Evolutionary conservation across 768 basidiomycete species (phyloP).

Genomic region (Tulasnella calospora): DNA sequence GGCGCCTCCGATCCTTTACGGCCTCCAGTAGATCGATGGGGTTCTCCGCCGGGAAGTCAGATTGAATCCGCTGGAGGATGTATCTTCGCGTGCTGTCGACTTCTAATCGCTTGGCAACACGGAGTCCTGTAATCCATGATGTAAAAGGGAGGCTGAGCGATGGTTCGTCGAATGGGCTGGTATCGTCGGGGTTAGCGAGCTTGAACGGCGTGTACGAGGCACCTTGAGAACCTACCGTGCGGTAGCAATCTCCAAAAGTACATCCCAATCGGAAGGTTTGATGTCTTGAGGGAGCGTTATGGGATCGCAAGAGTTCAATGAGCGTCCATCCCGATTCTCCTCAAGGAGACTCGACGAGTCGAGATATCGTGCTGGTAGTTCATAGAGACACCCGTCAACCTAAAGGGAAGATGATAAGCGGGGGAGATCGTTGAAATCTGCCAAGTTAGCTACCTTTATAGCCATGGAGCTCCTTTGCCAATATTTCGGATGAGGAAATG

Average conservation of each 20-base stretch:
- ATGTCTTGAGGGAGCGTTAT: not conserved
- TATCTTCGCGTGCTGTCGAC: not conserved
- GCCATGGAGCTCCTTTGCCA: not conserved
- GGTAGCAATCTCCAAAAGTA: not conserved
- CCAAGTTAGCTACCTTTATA: not conserved
- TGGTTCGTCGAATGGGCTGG: not conserved
- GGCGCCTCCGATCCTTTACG: not conserved
- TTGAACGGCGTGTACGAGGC: no score
- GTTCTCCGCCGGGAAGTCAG: not conserved
- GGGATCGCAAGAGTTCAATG: not conserved
- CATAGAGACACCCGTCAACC: not conserved
- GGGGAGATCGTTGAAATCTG: not conserved
- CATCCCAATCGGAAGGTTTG: not conserved
- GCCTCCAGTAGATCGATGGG: not conserved
- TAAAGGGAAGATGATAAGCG: not conserved
- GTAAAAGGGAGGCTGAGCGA: not conserved
- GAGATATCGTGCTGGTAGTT: not conserved
- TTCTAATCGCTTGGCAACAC: not conserved
- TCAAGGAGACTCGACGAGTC: not conserved
- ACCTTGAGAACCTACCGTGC: not conserved
- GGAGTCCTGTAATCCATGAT: not conserved
- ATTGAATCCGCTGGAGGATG: not conserved
- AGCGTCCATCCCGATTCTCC: no score
- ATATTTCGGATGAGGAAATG: not conserved
- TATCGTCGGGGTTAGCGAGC: not conserved